Conservation (phyloP, 331 rosid species). For the Dryas integrifolia region DNA sequence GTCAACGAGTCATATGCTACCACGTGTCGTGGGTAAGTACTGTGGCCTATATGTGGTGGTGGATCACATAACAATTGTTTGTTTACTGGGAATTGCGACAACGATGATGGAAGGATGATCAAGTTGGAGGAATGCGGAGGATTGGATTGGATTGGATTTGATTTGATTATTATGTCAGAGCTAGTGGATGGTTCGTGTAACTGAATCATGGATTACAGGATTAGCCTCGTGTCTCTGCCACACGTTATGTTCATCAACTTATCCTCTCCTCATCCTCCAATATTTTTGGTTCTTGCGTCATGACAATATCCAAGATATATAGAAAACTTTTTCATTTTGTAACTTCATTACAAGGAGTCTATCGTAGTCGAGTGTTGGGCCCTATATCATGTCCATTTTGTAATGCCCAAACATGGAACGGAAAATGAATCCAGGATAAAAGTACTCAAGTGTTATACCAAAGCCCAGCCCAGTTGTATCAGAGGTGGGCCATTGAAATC, state of each 20-base stretch:
- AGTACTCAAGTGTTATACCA: too few relatives aligned
- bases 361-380: not conserved
- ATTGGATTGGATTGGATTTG: not conserved
- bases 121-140: slow-evolving; percentile 1
- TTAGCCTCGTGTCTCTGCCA: slow-evolving; percentile 20
- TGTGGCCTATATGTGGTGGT: slow-evolving; percentile 1
- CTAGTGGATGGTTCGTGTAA: slow-evolving; percentile 8
- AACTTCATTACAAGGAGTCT: not conserved
- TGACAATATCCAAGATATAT: too few relatives aligned
- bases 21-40: slow-evolving; percentile 12
- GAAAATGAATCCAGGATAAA: not conserved
- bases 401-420: not conserved
- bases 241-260: not conserved
- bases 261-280: not conserved
- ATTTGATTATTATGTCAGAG: slow-evolving; percentile 1
- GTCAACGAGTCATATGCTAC: not conserved
- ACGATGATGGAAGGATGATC: not conserved
- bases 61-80: not conserved
- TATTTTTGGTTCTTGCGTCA: not conserved
- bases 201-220: slow-evolving; percentile 23
- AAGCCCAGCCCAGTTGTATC: not conserved
- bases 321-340: too few relatives aligned
- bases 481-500: not conserved
- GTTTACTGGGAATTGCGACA: slow-evolving; percentile 6
- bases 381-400: not conserved